These are phyloP conservation scores for Lepidium aucheri DNA, from an alignment of 345 rosid species.

Conservation along the genomic window DNA sequence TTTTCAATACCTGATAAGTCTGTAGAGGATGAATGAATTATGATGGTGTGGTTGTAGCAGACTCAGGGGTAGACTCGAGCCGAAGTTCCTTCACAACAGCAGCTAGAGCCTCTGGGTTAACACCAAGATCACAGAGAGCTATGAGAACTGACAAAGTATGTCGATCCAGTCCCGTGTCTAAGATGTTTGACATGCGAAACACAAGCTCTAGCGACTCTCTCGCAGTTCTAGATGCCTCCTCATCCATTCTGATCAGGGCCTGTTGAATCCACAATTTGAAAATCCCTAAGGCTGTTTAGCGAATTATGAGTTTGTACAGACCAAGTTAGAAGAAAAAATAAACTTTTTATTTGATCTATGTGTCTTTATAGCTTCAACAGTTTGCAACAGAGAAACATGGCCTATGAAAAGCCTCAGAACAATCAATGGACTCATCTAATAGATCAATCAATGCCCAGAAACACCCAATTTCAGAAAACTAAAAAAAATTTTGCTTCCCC, in stretches of 20 bases:
- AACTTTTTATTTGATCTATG: neutral
- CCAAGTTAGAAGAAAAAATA: neutral
- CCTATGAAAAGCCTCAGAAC: neutral
- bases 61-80: neutral
- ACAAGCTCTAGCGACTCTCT: slow-evolving; percentile 30
- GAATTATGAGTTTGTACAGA: neutral
- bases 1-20: slow-evolving; percentile 2
- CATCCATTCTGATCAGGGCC: slow-evolving; percentile 12
- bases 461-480: neutral
- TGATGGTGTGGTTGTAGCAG: neutral
- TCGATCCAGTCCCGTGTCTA: slow-evolving; percentile 27
- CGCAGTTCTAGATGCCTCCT: slow-evolving; percentile 28
- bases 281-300: neutral
- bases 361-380: neutral
- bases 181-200: slow-evolving; percentile 32
- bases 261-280: neutral
- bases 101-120: slow-evolving; percentile 34
- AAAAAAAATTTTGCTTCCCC: too few relatives aligned
- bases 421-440: neutral
- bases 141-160: slow-evolving; percentile 28
- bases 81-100: slow-evolving; percentile 34
- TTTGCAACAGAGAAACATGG: neutral
- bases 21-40: neutral
- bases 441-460: neutral
- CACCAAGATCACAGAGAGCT: slow-evolving; percentile 36